phyloP scores from a whole-genome alignment of 2,329 filamentous ascomycete genomes.

The Trichoderma arundinaceum region DNA sequence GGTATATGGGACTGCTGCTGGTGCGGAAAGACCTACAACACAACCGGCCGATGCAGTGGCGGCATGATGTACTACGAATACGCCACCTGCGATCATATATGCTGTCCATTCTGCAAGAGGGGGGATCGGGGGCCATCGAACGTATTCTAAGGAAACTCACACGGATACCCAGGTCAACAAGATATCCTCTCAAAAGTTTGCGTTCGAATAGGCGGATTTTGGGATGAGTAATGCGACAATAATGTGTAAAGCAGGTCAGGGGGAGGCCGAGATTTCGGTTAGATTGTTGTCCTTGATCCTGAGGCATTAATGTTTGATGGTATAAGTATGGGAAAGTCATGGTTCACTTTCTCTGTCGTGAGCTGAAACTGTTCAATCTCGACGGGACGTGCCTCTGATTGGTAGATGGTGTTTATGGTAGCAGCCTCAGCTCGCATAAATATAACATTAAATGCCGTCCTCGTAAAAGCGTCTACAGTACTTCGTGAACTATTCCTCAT shows the following conservation, averaged over 20 bases:
- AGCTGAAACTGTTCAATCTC: neutral
- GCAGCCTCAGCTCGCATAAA: neutral
- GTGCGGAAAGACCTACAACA: slow-evolving; percentile 61
- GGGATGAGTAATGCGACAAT: no score
- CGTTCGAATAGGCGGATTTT: no score
- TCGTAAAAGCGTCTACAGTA: no score
- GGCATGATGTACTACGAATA: slow-evolving; percentile 59
- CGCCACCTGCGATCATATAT: slow-evolving; percentile 59
- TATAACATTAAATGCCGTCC: neutral
- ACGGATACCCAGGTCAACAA: no score
- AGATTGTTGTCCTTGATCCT: no score
- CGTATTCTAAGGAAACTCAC: neutral
- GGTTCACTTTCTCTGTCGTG: neutral
- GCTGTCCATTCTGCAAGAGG: slow-evolving; percentile 57
- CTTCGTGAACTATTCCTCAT: no score
- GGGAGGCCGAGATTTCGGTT: neutral
- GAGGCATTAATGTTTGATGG: neutral
- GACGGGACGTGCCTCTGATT: neutral
- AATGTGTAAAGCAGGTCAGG: no score
- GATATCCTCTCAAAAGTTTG: no score
- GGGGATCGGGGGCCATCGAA: slow-evolving; percentile 1
- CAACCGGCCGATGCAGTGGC: slow-evolving; percentile 56
- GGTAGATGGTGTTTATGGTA: neutral
- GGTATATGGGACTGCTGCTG: slow-evolving; percentile 62
- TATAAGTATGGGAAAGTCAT: neutral